Percentiles rank a stretch among this genome's conserved stretches.
Conservation (phyloP, 768 basidiomycete genomes). For the Cubamyces lactineus region DNA sequence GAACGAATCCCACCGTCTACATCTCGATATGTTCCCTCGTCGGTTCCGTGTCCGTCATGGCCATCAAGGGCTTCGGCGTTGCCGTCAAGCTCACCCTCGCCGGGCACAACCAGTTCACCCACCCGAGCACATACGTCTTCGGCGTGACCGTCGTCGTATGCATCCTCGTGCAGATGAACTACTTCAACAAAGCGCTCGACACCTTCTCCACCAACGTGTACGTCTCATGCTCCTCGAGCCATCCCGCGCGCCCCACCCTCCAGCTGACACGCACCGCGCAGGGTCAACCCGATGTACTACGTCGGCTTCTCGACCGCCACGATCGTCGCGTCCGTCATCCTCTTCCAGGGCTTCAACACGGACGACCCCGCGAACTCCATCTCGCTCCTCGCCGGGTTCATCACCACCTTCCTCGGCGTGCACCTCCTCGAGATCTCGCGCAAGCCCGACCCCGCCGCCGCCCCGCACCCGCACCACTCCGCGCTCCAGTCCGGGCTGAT, state of each 20-base stretch:
- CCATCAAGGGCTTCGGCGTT: conserved; percentile 97
- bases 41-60: conserved; percentile 98
- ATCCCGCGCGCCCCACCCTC: not conserved
- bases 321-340: conserved; percentile 90
- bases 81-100: conserved; percentile 92
- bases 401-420: conserved; percentile 96
- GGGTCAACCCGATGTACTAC: conserved; percentile 98
- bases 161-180: conserved; percentile 93
- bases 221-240: conserved; percentile 36
- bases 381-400: conserved; percentile 87
- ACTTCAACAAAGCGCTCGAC: conserved; percentile 98
- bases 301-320: conserved; percentile 96
- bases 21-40: conserved; percentile 96
- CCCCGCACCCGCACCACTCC: conserved; percentile 45
- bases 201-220: conserved; percentile 98
- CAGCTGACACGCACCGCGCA: conserved; percentile 33
- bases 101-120: conserved; percentile 94
- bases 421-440: conserved; percentile 88
- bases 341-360: conserved; percentile 98
- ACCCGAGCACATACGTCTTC: conserved; percentile 96
- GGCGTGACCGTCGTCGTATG: conserved; percentile 79
- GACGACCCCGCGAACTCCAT: conserved; percentile 78
- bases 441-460: conserved; percentile 44
- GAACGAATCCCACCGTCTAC: conserved; percentile 87
- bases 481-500: conserved; percentile 68